A percentile compares a stretch with the other conserved stretches of the same genome.
Evolutionary conservation across 192 early-diverging fungal genomes (phyloP).

Genomic region (Rhizophagus prolifer): DNA sequence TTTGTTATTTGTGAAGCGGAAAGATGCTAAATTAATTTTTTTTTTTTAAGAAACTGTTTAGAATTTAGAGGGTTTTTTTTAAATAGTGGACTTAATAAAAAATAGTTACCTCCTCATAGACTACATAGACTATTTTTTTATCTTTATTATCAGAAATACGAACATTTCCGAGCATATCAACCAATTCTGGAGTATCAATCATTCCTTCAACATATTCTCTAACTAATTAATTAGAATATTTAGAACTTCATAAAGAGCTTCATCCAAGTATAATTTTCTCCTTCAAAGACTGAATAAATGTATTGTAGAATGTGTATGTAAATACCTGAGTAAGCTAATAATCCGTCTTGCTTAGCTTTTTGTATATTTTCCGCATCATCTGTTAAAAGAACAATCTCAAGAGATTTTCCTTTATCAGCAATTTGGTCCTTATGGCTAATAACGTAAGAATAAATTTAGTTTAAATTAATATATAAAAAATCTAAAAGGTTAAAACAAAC

Average conservation of each 20-base stretch:
- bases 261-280: too few species aligned
- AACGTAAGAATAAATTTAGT: neutral
- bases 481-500: conserved; percentile 32
- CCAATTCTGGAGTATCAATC: conserved; percentile 79
- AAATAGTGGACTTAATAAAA: neutral
- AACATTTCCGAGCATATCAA: conserved; percentile 80
- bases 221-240: conserved; percentile 43
- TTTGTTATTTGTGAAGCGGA: conserved; percentile 73
- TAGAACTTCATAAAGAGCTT: too few species aligned
- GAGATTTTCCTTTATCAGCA: conserved; percentile 25
- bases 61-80: neutral
- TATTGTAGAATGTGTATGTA: too few species aligned
- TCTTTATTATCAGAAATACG: conserved; percentile 45
- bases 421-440: conserved; percentile 73
- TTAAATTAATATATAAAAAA: conserved; percentile 10
- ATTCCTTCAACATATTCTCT: conserved; percentile 74
- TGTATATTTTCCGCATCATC: conserved; percentile 88
- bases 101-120: conserved; percentile 60
- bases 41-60: conserved; percentile 24
- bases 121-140: conserved; percentile 61
- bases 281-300: too few species aligned
- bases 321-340: conserved; percentile 68
- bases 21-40: conserved; percentile 62
- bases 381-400: conserved; percentile 73
- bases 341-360: conserved; percentile 61